Evolutionary conservation across 257 asterid genomes (phyloP), one percentile per base, ranked within the genome.

Genomic region (Nicotiana otophora): DNA sequence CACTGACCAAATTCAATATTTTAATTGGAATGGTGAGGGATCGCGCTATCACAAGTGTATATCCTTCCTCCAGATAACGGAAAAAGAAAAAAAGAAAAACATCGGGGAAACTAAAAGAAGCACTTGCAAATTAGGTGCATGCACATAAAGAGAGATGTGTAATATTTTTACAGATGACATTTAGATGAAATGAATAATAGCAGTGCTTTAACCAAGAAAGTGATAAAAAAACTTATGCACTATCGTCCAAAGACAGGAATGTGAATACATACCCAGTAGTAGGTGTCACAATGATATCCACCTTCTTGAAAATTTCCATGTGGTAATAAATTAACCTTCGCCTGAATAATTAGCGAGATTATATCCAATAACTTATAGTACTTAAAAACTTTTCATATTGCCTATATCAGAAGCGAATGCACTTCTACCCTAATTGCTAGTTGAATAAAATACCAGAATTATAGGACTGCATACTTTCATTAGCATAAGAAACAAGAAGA

Each of bases 221-320:
- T 28, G 1, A 2, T 28, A 28, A 53, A 31, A 70, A 70, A 70
- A 7, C 3, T 42, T 30, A 9, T 39, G 14, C 78, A 70, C 78
- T 42, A 70, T 42, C 10, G 5, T 36, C 14, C 17, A 70, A 70
- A 10, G 34, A 20, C 14, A 42, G 10, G 12, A 70, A 42, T 42
- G 78, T 70, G 36, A 19, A 77, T 77, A 67, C 93, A 42, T 92
- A 96, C 98, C 98, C 97, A 1, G 98, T 91, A 66, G 98, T 96
- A 62, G 99, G 98, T 84, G 98, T 92, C 84, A 96, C 93, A 84
- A 96, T 94, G 81, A 94, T 90, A 86, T 96, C 99, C 88, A 92
- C 98, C 86, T 89, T 88, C 83, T 91, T 92, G 81, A 94, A 93
- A 42, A 89, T 87, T 88, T 94, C 97, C 90, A 81, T 89, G 84